Percentiles rank a stretch among this genome's conserved stretches.
Conservation (phyloP, 441 rosid species). For the Gossypium laxum region DNA sequence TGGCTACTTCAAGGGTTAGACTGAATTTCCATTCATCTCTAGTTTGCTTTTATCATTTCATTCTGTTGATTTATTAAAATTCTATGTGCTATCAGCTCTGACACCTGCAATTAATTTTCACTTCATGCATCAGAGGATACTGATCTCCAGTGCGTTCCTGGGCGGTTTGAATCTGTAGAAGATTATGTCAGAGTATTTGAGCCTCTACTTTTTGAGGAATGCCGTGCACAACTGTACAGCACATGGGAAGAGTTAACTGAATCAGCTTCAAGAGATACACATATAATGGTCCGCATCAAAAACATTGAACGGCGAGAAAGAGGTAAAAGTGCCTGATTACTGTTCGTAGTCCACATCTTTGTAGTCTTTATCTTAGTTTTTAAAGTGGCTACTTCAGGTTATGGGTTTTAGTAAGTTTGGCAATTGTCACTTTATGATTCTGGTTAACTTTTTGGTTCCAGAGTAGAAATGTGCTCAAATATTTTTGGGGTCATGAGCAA, state of each 20-base stretch:
- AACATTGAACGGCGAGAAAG: constrained; percentile 78
- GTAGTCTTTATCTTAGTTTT: neutral
- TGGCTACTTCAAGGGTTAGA: neutral
- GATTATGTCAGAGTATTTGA: constrained; percentile 91
- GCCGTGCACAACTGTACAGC: constrained; percentile 92
- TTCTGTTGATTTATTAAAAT: neutral
- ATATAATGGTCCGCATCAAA: constrained; percentile 62
- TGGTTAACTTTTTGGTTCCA: neutral
- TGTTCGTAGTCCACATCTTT: neutral
- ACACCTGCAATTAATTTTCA: constrained; percentile 9
- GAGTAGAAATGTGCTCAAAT: neutral
- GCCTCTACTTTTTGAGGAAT: constrained; percentile 95
- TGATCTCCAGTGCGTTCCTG: constrained; percentile 85
- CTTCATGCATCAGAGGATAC: constrained; percentile 50
- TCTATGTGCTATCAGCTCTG: neutral
- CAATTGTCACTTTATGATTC: neutral
- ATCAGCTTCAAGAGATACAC: constrained; percentile 47
- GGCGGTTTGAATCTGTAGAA: constrained; percentile 76
- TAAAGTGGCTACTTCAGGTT: neutral
- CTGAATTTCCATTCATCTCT: neutral
- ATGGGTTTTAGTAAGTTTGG: neutral
- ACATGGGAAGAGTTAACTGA: constrained; percentile 86
- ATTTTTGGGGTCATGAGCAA: neutral
- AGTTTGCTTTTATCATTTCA: neutral
- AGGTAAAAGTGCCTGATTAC: constrained; percentile 30